Base-by-base conservation (phyloP, 2,329 filamentous ascomycete genomes). In the Calonectria ilicicola region DNA sequence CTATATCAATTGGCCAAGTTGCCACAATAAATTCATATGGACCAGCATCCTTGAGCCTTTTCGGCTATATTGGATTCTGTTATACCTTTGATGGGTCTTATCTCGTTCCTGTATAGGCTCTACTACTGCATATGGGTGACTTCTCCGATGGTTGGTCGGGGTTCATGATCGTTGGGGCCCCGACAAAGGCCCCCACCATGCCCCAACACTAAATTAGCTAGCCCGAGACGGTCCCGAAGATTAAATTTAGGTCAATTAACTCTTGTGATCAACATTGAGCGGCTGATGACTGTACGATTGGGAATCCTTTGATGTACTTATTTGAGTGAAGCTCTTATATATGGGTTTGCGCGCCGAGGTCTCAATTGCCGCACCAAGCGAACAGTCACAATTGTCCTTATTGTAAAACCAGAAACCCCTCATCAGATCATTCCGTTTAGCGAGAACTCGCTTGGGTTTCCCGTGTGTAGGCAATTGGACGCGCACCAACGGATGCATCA, bases 261-360 rank as follows among this genome's bases (percentile, higher is more conserved):
- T 8, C 5, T 23, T 29, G 7, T 15, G 19, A 7, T 26, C 10
- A 17, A 19, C 6, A 26, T 26, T 12, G 29, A 19, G 12, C 19
- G 2, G 23, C 23, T 5, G 23, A 17, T 51, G 26, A 51, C 6
- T 6, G 29, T 12, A 9, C 23, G 14, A 29, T 17, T 2, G 7
- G 5, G 19, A 8, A 2, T 51, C 14, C 19, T 51, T 5, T 3
- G 26, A 29, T 12, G 19, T 21, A 5, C 2, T 23, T 12, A 21
- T 12, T 47, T n/a, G 7, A 5, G 5, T 47, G 19, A 21, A 47
- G 9, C 3, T 21, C n/a, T 12, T n/a, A 9, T 5, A 14, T 47
- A 2, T 4, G 19, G 44, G 4, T 23, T 14, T 47, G 4, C 1
- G 3, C 14, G n/a, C n/a, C 2, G n/a, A 4, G 9, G 1, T 14